These are phyloP conservation scores for Drechslerella dactyloides DNA, from an alignment of 2,329 filamentous ascomycete genomes.

Conservation along the genomic window DNA sequence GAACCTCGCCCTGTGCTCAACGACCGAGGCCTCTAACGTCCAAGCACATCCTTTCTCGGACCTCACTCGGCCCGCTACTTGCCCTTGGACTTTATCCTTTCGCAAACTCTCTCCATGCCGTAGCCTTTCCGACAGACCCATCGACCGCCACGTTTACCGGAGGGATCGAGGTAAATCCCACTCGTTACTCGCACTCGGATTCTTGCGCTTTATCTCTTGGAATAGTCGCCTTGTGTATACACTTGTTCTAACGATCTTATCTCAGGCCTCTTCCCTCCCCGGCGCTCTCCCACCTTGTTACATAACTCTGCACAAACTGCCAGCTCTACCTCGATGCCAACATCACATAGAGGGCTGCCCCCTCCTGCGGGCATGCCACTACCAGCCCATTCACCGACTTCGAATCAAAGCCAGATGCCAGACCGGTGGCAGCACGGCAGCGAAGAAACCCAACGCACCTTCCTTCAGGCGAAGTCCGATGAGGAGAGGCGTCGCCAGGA, in stretches of 20 bases:
- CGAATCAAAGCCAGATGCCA: conserved; percentile 51
- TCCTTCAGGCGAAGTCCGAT: conserved; percentile 62
- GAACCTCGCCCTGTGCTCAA: no score
- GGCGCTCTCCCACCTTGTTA: conserved; percentile 9
- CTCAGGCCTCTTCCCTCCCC: not conserved
- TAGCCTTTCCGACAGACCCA: no score
- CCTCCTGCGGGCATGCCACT: conserved; percentile 64
- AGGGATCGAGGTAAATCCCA: no score
- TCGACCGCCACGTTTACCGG: no score
- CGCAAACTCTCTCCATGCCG: no score
- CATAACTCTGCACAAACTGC: conserved; percentile 7
- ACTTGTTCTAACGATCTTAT: not conserved
- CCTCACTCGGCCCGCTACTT: no score
- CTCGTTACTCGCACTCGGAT: not conserved
- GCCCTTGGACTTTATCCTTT: no score
- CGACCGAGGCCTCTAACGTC: no score
- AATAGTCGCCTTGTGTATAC: no score
- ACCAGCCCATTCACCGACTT: conserved; percentile 55
- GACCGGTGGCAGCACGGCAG: conserved; percentile 61
- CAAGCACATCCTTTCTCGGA: no score
- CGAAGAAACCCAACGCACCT: conserved; percentile 64
- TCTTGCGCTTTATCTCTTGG: no score
- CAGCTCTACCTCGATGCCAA: conserved; percentile 59
- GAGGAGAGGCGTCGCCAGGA: conserved; percentile 65
- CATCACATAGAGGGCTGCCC: conserved; percentile 64